A percentile compares a stretch with the other conserved stretches of the same genome.
Conservation (phyloP, 192 early-diverging fungal species). For the Coemansia sp. region DNA sequence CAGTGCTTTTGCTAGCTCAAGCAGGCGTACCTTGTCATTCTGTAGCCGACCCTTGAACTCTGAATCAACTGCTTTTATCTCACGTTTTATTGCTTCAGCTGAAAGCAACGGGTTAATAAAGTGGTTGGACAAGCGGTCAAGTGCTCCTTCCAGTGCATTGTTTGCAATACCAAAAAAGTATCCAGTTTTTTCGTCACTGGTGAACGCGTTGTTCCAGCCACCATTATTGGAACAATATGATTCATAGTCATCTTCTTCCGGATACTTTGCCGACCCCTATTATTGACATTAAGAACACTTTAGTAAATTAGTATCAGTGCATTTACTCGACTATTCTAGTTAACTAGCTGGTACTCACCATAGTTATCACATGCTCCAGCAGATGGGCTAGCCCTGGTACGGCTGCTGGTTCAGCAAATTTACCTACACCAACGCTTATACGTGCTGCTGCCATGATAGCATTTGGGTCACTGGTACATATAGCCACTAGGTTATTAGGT, state of each 20-base stretch:
- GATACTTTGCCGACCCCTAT: constrained; percentile 65
- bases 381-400: constrained; percentile 71
- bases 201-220: too few relatives aligned
- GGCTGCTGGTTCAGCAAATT: constrained; percentile 57
- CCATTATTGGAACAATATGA: too few relatives aligned
- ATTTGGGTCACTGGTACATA: constrained; percentile 60
- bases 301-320: neutral
- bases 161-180: constrained; percentile 21
- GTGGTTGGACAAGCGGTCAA: constrained; percentile 76
- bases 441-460: constrained; percentile 56
- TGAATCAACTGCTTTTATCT: constrained; percentile 87
- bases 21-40: constrained; percentile 43
- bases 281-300: too few relatives aligned
- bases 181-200: too few relatives aligned
- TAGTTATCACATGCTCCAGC: constrained; percentile 68
- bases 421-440: constrained; percentile 63
- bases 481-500: constrained; percentile 58
- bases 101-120: constrained; percentile 84
- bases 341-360: constrained; percentile 19
- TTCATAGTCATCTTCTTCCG: too few relatives aligned
- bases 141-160: constrained; percentile 55
- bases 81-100: constrained; percentile 79
- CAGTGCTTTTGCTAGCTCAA: neutral
- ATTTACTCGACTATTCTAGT: neutral
- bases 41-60: constrained; percentile 87